Conservation (phyloP, 345 rosid species). For the Arabis alpina region DNA sequence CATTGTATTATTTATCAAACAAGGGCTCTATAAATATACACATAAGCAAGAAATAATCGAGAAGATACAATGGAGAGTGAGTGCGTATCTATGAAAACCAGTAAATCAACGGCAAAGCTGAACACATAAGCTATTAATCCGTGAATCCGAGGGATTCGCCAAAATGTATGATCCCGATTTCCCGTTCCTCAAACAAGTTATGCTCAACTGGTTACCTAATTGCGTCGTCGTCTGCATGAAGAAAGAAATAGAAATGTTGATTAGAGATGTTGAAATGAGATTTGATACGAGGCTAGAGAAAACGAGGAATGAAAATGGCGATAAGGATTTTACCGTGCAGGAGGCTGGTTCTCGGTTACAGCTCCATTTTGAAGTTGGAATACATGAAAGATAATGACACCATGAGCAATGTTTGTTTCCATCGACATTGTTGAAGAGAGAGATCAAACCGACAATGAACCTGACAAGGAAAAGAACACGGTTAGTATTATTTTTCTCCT, state of each 20-base stretch:
- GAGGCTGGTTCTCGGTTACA: conserved; percentile 66
- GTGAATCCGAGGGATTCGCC: conserved; percentile 47
- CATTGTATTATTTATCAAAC: conserved; percentile 21
- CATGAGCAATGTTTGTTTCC: conserved; percentile 94
- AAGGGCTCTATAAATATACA: conserved; percentile 18
- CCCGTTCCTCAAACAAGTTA: conserved; percentile 75
- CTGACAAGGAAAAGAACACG: conserved; percentile 43
- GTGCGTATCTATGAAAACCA: conserved; percentile 8
- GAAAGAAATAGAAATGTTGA: conserved; percentile 1
- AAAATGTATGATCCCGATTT: conserved; percentile 52
- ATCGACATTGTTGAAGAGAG: conserved; percentile 79
- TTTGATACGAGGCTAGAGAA: background rate
- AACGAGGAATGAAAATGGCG: background rate
- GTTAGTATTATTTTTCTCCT: background rate
- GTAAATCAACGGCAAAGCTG: conserved; percentile 59
- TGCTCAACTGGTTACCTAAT: conserved; percentile 65
- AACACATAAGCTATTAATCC: conserved; percentile 61
- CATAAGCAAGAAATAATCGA: conserved; percentile 28
- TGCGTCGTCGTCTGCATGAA: conserved; percentile 56
- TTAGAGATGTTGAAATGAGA: background rate
- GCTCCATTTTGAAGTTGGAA: conserved; percentile 90
- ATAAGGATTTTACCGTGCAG: conserved; percentile 62
- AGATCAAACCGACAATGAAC: conserved; percentile 57
- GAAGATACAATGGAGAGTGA: conserved; percentile 3
- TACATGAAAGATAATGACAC: conserved; percentile 94